Percentiles rank a stretch among this genome's conserved stretches.
These are phyloP conservation scores for Russula foetens DNA, from an alignment of 768 basidiomycete species.

Conservation along the genomic window DNA sequence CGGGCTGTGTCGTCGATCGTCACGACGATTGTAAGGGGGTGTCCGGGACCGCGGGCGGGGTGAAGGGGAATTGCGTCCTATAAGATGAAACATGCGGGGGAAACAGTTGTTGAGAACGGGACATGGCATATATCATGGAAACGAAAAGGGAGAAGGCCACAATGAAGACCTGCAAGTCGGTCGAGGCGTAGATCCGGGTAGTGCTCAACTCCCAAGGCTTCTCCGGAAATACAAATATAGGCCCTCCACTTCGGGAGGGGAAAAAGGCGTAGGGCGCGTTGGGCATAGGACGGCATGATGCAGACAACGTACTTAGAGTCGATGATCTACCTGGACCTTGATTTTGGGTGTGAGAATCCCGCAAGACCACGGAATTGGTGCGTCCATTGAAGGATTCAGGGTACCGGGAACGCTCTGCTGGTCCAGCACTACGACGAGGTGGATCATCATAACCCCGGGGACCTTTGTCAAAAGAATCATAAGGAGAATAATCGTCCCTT, in stretches of 20 bases:
- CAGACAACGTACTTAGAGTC: slow-evolving; percentile 23
- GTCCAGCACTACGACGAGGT: slow-evolving; percentile 6
- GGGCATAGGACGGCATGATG: slow-evolving; percentile 20
- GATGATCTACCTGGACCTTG: slow-evolving; percentile 19
- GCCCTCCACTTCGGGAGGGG: slow-evolving; percentile 20
- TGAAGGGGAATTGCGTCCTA: slow-evolving; percentile 21
- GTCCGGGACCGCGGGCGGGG: slow-evolving; percentile 15
- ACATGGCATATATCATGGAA: slow-evolving; percentile 14
- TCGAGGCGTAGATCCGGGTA: slow-evolving; percentile 16
- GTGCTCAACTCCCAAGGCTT: slow-evolving; percentile 21
- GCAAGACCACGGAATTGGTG: slow-evolving; percentile 1
- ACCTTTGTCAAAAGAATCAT: slow-evolving; percentile 15
- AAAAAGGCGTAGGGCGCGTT: slow-evolving; percentile 8
- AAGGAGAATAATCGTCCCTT: slow-evolving; percentile 12
- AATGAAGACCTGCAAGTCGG: slow-evolving; percentile 18
- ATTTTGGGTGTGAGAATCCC: slow-evolving; percentile 12
- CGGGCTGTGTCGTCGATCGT: slow-evolving; percentile 11
- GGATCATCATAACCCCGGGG: slow-evolving; percentile 10
- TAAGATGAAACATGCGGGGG: slow-evolving; percentile 19
- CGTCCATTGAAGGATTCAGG: slow-evolving; percentile 4
- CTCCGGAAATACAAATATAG: slow-evolving; percentile 12
- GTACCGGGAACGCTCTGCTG: slow-evolving; percentile 9
- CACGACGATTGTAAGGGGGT: slow-evolving; percentile 11
- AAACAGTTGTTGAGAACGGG: slow-evolving; percentile 20
- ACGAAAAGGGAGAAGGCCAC: slow-evolving; percentile 21